Evolutionary conservation across 176 grass and related monocot species (phyloP).

Genomic region (Avena insularis): DNA sequence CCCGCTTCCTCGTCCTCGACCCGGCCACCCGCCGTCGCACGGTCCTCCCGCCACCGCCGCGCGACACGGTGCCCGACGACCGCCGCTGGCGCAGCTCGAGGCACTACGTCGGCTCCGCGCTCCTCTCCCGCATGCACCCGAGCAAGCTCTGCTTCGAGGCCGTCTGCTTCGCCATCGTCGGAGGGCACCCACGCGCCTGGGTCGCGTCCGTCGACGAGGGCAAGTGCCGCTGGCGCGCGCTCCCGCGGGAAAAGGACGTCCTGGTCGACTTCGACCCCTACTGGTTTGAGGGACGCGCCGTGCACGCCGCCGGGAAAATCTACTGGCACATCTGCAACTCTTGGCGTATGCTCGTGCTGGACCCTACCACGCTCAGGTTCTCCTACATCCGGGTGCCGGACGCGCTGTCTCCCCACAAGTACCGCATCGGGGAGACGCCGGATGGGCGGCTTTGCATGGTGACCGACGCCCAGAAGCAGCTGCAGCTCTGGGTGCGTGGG

Average conservation of each 20-base stretch:
- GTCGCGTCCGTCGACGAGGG: slow-evolving; percentile 12
- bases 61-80: not conserved
- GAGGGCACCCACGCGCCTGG: not conserved
- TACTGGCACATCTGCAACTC: slow-evolving; percentile 25
- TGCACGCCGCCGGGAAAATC: slow-evolving; percentile 3
- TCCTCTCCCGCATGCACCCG: not conserved
- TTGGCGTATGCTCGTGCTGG: not conserved
- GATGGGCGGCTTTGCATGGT: not conserved
- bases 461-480: not conserved
- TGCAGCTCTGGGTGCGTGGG: slow-evolving; percentile 7
- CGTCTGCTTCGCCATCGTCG: slow-evolving; percentile 32
- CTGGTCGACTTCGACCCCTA: not conserved
- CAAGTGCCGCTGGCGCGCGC: not conserved
- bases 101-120: not conserved
- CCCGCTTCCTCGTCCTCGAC: slow-evolving; percentile 2
- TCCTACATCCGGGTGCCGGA: not conserved
- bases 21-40: not conserved
- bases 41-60: not conserved
- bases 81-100: not conserved
- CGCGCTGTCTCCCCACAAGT: not conserved
- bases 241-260: not conserved
- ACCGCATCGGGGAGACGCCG: slow-evolving; percentile 6
- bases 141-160: slow-evolving; percentile 9
- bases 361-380: not conserved
- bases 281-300: not conserved